Evolutionary conservation across 495 filamentous ascomycete genomes (phyloP).

Genomic region (Neurospora sp.): DNA sequence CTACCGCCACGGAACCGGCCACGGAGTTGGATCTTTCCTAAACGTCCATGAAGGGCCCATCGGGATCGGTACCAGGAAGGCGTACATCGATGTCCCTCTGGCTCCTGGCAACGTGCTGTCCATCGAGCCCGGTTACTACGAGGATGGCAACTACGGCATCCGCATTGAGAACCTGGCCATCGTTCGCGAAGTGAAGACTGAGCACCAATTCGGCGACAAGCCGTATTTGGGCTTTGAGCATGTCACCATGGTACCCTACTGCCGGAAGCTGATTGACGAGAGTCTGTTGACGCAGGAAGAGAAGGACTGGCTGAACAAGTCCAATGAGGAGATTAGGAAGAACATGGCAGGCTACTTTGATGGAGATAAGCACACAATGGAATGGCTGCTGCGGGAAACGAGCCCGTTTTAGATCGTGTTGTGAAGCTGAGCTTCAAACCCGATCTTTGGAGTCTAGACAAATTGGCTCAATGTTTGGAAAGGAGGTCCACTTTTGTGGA

Average conservation of each 20-base stretch:
- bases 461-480: background rate
- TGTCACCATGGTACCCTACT: conserved; percentile 94
- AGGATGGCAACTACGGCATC: conserved; percentile 95
- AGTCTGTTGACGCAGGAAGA: conserved; percentile 64
- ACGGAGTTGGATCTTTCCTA: conserved; percentile 84
- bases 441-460: background rate
- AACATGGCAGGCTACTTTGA: conserved; percentile 80
- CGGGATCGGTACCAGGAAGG: conserved; percentile 83
- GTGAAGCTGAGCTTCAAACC: background rate
- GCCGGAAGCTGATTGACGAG: conserved; percentile 76
- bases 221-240: conserved; percentile 93
- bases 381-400: conserved; percentile 85
- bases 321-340: conserved; percentile 69
- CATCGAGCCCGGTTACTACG: conserved; percentile 95
- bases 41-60: conserved; percentile 98
- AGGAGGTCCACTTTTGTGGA: background rate
- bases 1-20: conserved; percentile 93
- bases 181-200: conserved; percentile 76
- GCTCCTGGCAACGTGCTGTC: conserved; percentile 89
- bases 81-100: conserved; percentile 86
- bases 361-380: conserved; percentile 53
- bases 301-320: conserved; percentile 78
- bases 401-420: conserved; percentile 31
- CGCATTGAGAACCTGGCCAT: conserved; percentile 94
- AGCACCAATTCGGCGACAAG: conserved; percentile 83